Evolutionary conservation across 176 grass and related monocot species (phyloP).

Genomic region (Echinochloa phyllopogon): DNA sequence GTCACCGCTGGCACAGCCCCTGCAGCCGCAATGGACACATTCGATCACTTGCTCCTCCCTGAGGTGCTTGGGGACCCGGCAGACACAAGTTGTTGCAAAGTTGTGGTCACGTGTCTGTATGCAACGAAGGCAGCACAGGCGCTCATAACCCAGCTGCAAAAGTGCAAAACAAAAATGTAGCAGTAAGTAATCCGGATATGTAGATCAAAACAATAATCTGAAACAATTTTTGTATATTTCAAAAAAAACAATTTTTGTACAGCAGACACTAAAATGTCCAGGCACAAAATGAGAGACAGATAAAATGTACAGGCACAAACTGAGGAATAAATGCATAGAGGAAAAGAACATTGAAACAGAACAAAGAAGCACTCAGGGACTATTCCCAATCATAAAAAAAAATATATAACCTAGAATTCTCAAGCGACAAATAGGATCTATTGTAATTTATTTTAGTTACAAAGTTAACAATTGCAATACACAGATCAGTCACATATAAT

Average conservation of each 20-base stretch:
- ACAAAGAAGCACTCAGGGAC: neutral
- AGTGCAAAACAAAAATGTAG: neutral
- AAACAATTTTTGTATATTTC: too few relatives aligned
- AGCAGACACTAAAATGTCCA: too few relatives aligned
- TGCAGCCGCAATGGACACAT: conserved; percentile 77
- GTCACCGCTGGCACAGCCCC: conserved; percentile 73
- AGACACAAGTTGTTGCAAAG: conserved; percentile 75
- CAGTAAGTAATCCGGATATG: conserved; percentile 5
- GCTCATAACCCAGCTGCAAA: conserved; percentile 72
- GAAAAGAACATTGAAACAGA: neutral
- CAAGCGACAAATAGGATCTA: neutral
- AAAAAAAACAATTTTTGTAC: too few relatives aligned
- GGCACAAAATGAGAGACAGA: too few relatives aligned
- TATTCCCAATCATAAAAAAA: neutral
- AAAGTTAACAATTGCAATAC: neutral
- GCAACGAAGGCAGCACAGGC: conserved; percentile 80
- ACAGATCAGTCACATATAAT: neutral
- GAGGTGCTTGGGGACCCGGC: conserved; percentile 80
- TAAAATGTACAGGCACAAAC: neutral
- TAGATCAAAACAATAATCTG: neutral
- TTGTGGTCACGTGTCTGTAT: conserved; percentile 89
- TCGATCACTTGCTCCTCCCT: conserved; percentile 86
- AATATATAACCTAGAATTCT: neutral
- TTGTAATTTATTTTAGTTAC: neutral
- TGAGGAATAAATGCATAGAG: neutral